A percentile compares a stretch with the other conserved stretches of the same genome.
Evolutionary conservation across 116 monocot genomes (phyloP).

Genomic region (Iris pallida): DNA sequence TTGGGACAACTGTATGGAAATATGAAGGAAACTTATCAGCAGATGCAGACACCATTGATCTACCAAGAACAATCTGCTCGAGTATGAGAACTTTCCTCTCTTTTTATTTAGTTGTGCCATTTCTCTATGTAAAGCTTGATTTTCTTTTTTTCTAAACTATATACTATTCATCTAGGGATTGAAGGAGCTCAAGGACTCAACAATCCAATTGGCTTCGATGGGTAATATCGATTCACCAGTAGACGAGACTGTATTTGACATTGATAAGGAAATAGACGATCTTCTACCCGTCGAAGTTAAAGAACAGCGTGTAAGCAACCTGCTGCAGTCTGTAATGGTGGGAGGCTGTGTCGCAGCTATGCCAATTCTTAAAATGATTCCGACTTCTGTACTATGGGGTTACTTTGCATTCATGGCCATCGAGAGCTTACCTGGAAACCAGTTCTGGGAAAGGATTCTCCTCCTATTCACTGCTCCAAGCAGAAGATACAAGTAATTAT

Average conservation of each 20-base stretch:
- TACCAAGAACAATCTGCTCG: constrained; percentile 44
- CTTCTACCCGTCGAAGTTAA: constrained; percentile 70
- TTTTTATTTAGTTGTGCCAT: neutral
- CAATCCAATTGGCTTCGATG: constrained; percentile 55
- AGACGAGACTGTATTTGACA: constrained; percentile 55
- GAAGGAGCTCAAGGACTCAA: constrained; percentile 65
- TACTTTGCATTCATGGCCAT: constrained; percentile 93
- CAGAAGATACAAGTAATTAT: constrained; percentile 59
- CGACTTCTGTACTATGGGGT: constrained; percentile 75
- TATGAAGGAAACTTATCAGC: constrained; percentile 64
- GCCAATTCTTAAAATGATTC: constrained; percentile 62
- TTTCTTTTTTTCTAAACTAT: neutral
- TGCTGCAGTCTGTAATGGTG: constrained; percentile 60
- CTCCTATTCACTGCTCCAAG: constrained; percentile 66
- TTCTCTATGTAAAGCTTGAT: neutral
- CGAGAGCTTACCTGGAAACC: constrained; percentile 79
- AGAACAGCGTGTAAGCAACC: constrained; percentile 64
- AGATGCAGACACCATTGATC: constrained; percentile 69
- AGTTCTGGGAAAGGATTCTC: constrained; percentile 79
- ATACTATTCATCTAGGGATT: constrained; percentile 27
- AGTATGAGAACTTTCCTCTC: constrained; percentile 19
- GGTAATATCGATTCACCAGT: constrained; percentile 59
- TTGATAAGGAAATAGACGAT: constrained; percentile 75
- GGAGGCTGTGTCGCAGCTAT: constrained; percentile 67
- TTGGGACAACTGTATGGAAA: constrained; percentile 61